Base-by-base conservation (phyloP, 108 stramenopile species). In the Schizochytrium sp. region DNA sequence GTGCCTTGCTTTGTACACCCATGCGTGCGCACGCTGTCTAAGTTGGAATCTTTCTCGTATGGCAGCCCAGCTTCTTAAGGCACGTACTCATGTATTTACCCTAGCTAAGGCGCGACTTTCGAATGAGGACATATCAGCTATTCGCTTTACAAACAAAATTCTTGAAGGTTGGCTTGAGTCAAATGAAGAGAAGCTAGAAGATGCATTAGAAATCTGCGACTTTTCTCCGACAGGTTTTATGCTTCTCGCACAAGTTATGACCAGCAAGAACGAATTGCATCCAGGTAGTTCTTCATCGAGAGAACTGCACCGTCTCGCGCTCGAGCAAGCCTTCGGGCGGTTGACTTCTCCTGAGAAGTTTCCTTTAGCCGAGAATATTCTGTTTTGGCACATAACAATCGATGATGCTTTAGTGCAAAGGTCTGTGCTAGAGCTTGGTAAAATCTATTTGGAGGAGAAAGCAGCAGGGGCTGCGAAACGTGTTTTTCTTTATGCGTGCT, bases 381-480 rank as follows among this genome's bases (percentile, higher is more conserved):
- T 28, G 28, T 28, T 69, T 38, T 69, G 64, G 64, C 15, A 44
- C 12, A 15, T 69, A 7, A 44, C 40, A 38, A 8, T 69, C 0
- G 64, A 69, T 44, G 64, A 69, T 8, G 64, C 64, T 44, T 44
- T 69, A 0, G 64, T 69, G 7, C 64, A 44, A 7, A 44, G 0
- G 7, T 7, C 64, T 3, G 64, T 69, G 5, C 28, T 69, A 44
- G 19, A 69, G 64, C 64, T 69, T 7, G 64, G 64, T 44, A 69
- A 69, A 2, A 69, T 69, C 19, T 69, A 69, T 15, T 44, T 69
- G 12, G 2, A 38, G 10, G 64, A 7, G 12, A 38, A 44, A 1
- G 64, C 64, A 38, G 12, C 64, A 13, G 64, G 64, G 64, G 64
- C 64, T 10, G 64, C 64, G 0, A 69, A 69, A 44, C 64, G 64